Evolutionary conservation across 208 protist species (phyloP).

Genomic region (Crithidia bombi): DNA sequence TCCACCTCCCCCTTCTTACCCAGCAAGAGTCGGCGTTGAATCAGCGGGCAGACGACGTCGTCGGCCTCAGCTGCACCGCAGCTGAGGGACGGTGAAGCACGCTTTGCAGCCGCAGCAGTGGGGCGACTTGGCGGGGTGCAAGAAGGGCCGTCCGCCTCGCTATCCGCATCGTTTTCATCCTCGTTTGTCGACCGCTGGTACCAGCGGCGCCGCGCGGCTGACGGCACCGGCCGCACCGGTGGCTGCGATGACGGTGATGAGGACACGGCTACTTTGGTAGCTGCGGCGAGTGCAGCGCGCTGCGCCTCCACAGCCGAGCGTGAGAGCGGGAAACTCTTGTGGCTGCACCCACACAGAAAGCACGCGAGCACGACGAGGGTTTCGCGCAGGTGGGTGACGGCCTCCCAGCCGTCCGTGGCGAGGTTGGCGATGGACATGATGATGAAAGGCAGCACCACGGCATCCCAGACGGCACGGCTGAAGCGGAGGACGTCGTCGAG

Average conservation of each 20-base stretch:
- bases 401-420: slow-evolving; percentile 63
- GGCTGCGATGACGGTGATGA: not conserved
- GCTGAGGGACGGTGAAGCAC: not conserved
- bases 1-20: slow-evolving; percentile 66
- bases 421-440: slow-evolving; percentile 48
- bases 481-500: slow-evolving; percentile 13
- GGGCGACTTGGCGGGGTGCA: no score
- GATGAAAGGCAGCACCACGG: slow-evolving; percentile 56
- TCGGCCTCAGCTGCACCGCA: not conserved
- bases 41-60: slow-evolving; percentile 1
- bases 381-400: slow-evolving; percentile 45
- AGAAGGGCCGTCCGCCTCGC: slow-evolving; percentile 23
- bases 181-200: slow-evolving; percentile 8
- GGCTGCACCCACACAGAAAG: slow-evolving; percentile 77
- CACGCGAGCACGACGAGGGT: slow-evolving; percentile 64
- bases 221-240: not conserved
- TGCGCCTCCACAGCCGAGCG: slow-evolving; percentile 25
- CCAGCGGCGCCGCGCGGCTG: not conserved
- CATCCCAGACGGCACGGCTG: slow-evolving; percentile 48
- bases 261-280: not conserved
- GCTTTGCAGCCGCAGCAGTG: no score
- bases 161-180: slow-evolving; percentile 32
- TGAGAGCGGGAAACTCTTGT: slow-evolving; percentile 62
- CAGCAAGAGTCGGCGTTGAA: slow-evolving; percentile 67
- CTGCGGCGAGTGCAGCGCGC: slow-evolving; percentile 6